Evolutionary conservation across 371 early-diverging fungal genomes (phyloP).

Genomic region (Entomophthora muscae): DNA sequence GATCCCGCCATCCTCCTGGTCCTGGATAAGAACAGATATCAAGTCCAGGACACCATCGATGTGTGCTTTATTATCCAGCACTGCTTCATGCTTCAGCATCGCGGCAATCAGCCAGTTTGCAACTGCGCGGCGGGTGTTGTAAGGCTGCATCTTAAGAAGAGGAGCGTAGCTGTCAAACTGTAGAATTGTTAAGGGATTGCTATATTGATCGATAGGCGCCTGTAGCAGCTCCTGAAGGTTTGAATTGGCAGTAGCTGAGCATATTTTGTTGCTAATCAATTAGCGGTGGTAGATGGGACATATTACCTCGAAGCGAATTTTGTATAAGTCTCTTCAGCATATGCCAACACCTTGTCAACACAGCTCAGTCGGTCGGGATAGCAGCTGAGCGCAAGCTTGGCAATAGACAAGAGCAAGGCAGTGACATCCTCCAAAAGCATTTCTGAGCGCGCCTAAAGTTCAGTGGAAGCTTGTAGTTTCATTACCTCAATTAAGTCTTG

Average conservation of each 20-base stretch:
- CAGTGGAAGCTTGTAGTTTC: background rate
- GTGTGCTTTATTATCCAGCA: conserved; percentile 49
- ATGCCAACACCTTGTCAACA: conserved; percentile 72
- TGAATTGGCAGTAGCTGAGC: conserved; percentile 23
- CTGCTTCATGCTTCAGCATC: conserved; percentile 39
- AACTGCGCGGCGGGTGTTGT: conserved; percentile 55
- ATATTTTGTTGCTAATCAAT: conserved; percentile 23
- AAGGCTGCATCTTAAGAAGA: conserved; percentile 60
- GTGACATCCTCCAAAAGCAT: conserved; percentile 76
- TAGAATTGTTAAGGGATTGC: conserved; percentile 33
- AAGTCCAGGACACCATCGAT: conserved; percentile 68
- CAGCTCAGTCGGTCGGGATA: conserved; percentile 74
- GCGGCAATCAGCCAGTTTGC: conserved; percentile 55
- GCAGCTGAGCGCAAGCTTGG: conserved; percentile 77
- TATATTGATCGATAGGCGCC: conserved; percentile 56
- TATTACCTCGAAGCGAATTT: conserved; percentile 22
- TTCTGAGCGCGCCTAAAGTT: conserved; percentile 60
- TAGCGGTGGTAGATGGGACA: background rate
- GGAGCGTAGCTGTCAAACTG: conserved; percentile 53
- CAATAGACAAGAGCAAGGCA: conserved; percentile 65
- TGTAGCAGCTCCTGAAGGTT: conserved; percentile 43
- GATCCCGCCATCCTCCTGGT: conserved; percentile 38
- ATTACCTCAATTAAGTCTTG: conserved; percentile 67
- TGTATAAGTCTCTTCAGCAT: conserved; percentile 46
- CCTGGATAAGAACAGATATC: conserved; percentile 55